Conservation (phyloP, 2,329 filamentous ascomycete species). For the Aspergillus quadrilineatus region DNA sequence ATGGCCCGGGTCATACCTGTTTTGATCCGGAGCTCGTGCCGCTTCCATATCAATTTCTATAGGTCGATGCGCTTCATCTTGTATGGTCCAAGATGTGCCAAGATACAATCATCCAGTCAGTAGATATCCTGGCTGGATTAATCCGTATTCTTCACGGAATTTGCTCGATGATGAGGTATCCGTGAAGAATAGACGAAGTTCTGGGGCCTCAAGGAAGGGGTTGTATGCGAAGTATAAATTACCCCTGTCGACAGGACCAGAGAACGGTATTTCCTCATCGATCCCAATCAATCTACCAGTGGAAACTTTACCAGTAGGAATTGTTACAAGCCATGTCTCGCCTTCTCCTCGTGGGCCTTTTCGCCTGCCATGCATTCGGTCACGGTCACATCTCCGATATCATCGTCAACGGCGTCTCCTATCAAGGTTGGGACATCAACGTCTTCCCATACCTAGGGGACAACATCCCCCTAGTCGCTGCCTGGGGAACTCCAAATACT, state of each 20-base stretch:
- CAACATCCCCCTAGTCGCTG: constrained; percentile 44
- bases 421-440: constrained; percentile 29
- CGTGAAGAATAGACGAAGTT: constrained; percentile 2
- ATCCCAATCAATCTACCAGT: neutral
- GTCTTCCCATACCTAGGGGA: constrained; percentile 29
- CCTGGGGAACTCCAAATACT: constrained; percentile 53
- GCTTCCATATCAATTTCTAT: neutral
- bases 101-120: neutral
- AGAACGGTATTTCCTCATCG: neutral
- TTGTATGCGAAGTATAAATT: neutral
- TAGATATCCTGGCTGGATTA: neutral
- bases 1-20: constrained; percentile 1
- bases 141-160: neutral
- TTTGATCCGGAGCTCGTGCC: constrained; percentile 6
- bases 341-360: constrained; percentile 1
- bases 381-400: constrained; percentile 22
- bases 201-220: neutral
- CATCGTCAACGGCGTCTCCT: constrained; percentile 22
- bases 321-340: constrained; percentile 5
- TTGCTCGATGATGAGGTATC: neutral
- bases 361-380: neutral
- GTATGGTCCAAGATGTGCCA: constrained; percentile 1
- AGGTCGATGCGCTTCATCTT: constrained; percentile 1
- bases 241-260: neutral
- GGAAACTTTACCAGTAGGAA: neutral